Evolutionary conservation across 352 stramenopile species (phyloP).

Genomic region (Stephanocyclus meneghinianus): DNA sequence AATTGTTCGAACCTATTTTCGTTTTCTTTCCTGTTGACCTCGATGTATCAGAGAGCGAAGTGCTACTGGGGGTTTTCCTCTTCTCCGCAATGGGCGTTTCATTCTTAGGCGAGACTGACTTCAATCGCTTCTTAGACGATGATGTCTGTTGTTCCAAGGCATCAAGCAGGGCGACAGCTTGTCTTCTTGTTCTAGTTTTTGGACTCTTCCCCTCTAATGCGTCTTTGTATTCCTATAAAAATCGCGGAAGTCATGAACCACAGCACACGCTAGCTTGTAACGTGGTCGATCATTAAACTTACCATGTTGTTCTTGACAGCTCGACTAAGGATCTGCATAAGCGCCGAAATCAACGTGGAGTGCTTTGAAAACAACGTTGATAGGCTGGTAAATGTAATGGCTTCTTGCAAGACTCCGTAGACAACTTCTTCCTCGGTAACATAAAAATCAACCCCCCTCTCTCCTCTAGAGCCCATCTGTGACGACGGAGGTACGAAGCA

Average conservation of each 20-base stretch:
- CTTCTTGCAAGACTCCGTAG: conserved; percentile 37
- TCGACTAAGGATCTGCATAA: conserved; percentile 39
- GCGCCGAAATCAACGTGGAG: conserved; percentile 1
- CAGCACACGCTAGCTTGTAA: no score
- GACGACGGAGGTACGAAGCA: conserved; percentile 46
- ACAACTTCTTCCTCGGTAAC: conserved; percentile 47
- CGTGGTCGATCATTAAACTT: background rate
- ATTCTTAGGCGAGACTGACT: background rate
- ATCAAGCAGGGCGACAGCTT: background rate
- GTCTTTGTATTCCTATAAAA: conserved; percentile 15
- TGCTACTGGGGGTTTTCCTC: conserved; percentile 16
- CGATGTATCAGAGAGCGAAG: conserved; percentile 1
- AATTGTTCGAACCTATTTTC: conserved; percentile 19
- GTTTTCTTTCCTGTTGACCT: conserved; percentile 32
- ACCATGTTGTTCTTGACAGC: conserved; percentile 47
- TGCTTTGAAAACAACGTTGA: conserved; percentile 12
- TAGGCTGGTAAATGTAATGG: conserved; percentile 27
- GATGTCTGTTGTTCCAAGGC: conserved; percentile 4
- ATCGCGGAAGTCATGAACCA: no score
- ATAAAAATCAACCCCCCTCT: conserved; percentile 49
- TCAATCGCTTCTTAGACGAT: conserved; percentile 14
- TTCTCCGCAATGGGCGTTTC: conserved; percentile 3
- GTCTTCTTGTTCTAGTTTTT: conserved; percentile 15
- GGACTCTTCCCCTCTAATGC: conserved; percentile 16
- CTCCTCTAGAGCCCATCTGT: conserved; percentile 30